Base-by-base conservation (phyloP, 75 land plant species). In the Adiantum capillusveneris region DNA sequence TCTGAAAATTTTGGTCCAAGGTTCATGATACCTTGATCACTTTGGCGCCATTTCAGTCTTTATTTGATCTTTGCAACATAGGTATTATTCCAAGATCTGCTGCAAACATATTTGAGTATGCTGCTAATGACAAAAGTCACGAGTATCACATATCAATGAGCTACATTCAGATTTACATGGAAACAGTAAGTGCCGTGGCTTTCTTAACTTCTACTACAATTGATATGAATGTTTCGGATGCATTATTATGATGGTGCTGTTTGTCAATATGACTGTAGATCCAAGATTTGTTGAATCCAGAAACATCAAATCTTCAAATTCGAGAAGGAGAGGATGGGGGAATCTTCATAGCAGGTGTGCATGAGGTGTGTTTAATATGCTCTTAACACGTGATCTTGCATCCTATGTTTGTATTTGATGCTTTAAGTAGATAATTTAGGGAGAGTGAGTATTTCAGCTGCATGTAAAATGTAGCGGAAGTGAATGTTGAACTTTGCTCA, bases 161-260 rank as follows among this genome's bases (percentile, higher is more conserved):
- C 13, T 72, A 72, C 58, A 72, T 72, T 44, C 74, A 72, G 20
- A 72, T 72, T n/a, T 72, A 72, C 34, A 65, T 72, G 68, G 74
- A 72, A 28, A 67, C 46, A 62, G 74, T 72, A 42, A 31, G 28
- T 16, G 39, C 17, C 9, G 21, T 29, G 12, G 18, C 29, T 43
- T 16, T 44, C 20, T 31, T 5, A 43, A 6, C 63, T 45, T n/a
- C 12, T 44, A 3, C 63, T 50, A 31, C 7, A 26, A 34, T 9
- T 34, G 37, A 34, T 5, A 34, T n/a, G n/a, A n/a, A n/a, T n/a
- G n/a, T n/a, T n/a, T n/a, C n/a, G n/a, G n/a, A n/a, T n/a, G n/a
- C n/a, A 52, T 21, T 14, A 14, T 56, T 30, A 20, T 6, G 54
- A 36, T 13, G 57, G 18, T 56, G 18, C 29, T 56, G 6, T 16